phyloP scores from a whole-genome alignment of 805 yeast species.

The Starmera dryadoides region DNA sequence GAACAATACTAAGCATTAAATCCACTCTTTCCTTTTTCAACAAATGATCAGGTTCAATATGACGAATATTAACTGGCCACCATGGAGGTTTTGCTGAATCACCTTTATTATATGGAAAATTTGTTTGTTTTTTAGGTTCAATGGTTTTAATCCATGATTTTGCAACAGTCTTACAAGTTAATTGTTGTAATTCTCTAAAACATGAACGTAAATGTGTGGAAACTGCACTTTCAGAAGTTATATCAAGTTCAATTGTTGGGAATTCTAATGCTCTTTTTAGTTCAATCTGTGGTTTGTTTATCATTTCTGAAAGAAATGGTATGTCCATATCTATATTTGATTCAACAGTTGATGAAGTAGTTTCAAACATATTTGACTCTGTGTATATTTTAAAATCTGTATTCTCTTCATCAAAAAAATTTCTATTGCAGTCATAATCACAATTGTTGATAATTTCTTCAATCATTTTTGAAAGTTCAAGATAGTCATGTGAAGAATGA shows the following conservation, averaged over 20 bases:
- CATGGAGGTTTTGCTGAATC: conserved; percentile 47
- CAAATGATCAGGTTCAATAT: conserved; percentile 70
- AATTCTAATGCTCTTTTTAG: not conserved
- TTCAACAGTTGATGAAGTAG: not conserved
- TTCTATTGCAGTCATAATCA: too few species aligned
- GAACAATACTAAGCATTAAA: conserved; percentile 36
- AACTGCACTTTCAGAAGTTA: not conserved
- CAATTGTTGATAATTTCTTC: too few species aligned
- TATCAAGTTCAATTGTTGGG: conserved; percentile 1
- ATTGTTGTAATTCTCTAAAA: conserved; percentile 26
- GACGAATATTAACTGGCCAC: conserved; percentile 63
- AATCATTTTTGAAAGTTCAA: too few species aligned
- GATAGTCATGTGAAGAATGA: too few species aligned
- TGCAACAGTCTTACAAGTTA: conserved; percentile 52
- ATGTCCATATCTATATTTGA: not conserved
- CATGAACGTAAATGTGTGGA: conserved; percentile 7
- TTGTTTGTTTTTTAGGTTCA: conserved; percentile 62
- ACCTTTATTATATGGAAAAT: conserved; percentile 53
- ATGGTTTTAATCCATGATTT: conserved; percentile 60
- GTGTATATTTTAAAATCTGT: too few species aligned
- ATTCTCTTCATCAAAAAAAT: too few species aligned
- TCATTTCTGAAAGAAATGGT: not conserved
- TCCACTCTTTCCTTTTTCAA: conserved; percentile 47
- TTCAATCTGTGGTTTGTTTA: not conserved
- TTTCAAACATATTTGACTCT: not conserved